phyloP scores from a whole-genome alignment of 2,329 filamentous ascomycete genomes.

The Epichloe brachyelytri region DNA sequence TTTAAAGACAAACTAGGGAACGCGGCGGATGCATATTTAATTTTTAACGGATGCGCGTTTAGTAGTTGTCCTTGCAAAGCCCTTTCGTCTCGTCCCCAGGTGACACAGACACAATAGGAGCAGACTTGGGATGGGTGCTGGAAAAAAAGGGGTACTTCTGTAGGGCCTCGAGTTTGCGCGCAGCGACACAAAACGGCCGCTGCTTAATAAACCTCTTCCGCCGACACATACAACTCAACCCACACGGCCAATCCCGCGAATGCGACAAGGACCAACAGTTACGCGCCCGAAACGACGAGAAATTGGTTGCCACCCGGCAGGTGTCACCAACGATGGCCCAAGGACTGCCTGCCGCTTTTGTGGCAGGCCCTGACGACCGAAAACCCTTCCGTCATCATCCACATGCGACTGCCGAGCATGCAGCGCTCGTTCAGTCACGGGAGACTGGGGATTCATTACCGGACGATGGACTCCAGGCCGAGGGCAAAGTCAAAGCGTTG shows the following conservation, averaged over 20 bases:
- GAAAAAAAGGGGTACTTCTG: too few species aligned
- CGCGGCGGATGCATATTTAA: too few species aligned
- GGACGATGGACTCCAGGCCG: slow-evolving; percentile 21
- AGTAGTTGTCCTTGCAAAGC: too few species aligned
- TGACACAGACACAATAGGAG: too few species aligned
- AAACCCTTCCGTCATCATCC: slow-evolving; percentile 16
- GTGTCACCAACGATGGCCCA: slow-evolving; percentile 18
- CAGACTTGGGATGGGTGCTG: too few species aligned
- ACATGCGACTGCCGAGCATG: slow-evolving; percentile 19
- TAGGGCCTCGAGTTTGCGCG: too few species aligned
- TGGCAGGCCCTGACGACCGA: slow-evolving; percentile 19
- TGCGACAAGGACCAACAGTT: not conserved
- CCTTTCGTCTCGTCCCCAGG: too few species aligned
- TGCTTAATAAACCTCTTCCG: too few species aligned
- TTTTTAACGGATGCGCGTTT: too few species aligned
- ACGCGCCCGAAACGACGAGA: not conserved
- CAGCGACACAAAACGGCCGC: too few species aligned
- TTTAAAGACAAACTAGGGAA: too few species aligned
- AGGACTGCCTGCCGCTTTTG: slow-evolving; percentile 15
- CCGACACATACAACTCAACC: not conserved
- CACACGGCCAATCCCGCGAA: not conserved
- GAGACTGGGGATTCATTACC: slow-evolving; percentile 46
- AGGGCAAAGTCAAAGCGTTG: slow-evolving; percentile 24
- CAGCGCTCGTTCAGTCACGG: slow-evolving; percentile 42
- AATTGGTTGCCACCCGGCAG: not conserved